phyloP scores from a whole-genome alignment of 495 filamentous ascomycete genomes.

The Podospora conica region DNA sequence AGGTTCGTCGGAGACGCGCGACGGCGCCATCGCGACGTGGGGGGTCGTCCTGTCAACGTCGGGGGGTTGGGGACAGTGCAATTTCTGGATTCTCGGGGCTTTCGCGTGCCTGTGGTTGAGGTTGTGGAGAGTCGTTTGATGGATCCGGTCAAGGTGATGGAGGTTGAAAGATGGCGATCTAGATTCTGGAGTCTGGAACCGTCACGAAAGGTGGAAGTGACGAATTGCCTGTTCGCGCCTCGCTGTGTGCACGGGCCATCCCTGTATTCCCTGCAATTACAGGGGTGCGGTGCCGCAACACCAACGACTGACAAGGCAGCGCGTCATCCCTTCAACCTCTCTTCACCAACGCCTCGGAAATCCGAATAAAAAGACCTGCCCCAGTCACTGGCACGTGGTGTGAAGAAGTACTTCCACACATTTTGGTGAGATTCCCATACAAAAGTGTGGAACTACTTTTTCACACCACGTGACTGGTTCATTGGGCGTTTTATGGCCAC shows the following conservation, averaged over 20 bases:
- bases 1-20: constrained; percentile 6
- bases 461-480: too few relatives aligned
- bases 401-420: too few relatives aligned
- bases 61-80: background rate
- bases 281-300: background rate
- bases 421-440: too few relatives aligned
- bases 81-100: background rate
- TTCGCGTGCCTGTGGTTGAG: background rate
- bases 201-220: background rate
- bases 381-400: too few relatives aligned
- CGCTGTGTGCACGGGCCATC: background rate
- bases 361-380: background rate
- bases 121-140: background rate
- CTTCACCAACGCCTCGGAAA: background rate
- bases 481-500: background rate
- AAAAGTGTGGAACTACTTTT: too few relatives aligned
- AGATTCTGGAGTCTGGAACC: background rate
- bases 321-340: background rate
- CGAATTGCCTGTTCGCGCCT: background rate
- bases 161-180: background rate
- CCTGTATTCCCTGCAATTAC: background rate
- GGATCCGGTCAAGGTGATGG: background rate
- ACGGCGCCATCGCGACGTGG: constrained; percentile 7
- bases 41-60: background rate
- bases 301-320: background rate